Base-by-base conservation (phyloP, 805 yeast species). In the Candida tibetensis region DNA sequence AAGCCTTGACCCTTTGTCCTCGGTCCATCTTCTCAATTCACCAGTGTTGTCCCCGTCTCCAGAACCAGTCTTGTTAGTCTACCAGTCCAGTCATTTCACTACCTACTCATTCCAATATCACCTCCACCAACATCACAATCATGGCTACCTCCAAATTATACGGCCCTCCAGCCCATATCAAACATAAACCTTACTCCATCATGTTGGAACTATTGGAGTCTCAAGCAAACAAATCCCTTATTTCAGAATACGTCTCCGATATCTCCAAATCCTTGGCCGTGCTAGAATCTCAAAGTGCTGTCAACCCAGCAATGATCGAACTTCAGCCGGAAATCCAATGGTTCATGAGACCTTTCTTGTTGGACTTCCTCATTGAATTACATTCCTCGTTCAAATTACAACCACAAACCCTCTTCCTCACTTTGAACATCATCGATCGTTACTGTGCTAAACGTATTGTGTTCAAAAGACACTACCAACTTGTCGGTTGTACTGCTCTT, bases 271-370 rank as follows among this genome's bases (percentile, higher is more conserved):
- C 71, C 46, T 48, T 66, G 42, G 57, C 76, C 13, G 52, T 41
- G 12, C 53, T 73, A 22, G 81, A 76, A 47, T 41, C 62, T 4
- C 47, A 50, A 27, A 62, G 64, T 28, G 46, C 52, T 72, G 77
- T 57, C 53, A 80, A 42, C 60, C 74, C 56, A 32, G 69, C 79
- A 39, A 81, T 71, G 76, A 71, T 69, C 33, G 72, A 71, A 40
- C 51, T 69, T 33, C 72, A 66, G 50, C 72, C 72, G 1, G 71
- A 72, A 55, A 60, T 71, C 39, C 72, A 72, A 55, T 66, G 74
- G 74, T 68, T 66, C 51, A 65, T 69, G 74, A 55, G 75, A 41
- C 73, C 72, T 4, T 69, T 64, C 44, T 55, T 69, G 34, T 52
- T 69, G 33, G 75, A 69, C 45, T 69, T 66, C 42, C 46, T 69